Conservation (phyloP, 257 asterid genomes). For the Solanum pinnatisectum region DNA sequence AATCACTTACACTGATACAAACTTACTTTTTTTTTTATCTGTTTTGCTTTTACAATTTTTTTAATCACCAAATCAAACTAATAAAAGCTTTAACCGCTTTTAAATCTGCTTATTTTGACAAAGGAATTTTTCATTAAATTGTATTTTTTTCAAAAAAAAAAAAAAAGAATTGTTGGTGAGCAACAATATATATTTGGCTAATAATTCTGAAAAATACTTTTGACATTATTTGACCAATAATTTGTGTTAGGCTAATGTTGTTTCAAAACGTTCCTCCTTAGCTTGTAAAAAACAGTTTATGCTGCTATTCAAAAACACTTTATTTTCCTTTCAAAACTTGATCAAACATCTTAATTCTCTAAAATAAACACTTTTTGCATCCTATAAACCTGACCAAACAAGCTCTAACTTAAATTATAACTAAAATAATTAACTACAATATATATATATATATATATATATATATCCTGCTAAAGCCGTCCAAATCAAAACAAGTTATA, state of each 20-base stretch:
- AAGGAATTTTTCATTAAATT: too few species aligned
- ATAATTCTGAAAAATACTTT: not conserved
- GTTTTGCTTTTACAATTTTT: not conserved
- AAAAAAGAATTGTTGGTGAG: not conserved
- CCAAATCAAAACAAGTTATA: not conserved
- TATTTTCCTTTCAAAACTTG: rapidly evolving
- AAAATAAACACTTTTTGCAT: not conserved
- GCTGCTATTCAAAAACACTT: not conserved
- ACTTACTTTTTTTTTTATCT: not conserved
- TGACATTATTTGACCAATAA: not conserved
- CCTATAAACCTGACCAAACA: not conserved
- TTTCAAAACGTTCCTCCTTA: not conserved
- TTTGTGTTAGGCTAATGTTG: not conserved
- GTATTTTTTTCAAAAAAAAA: too few species aligned
- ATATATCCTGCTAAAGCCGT: too few species aligned
- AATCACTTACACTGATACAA: not conserved
- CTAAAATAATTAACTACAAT: not conserved
- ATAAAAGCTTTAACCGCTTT: not conserved
- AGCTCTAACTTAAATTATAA: not conserved
- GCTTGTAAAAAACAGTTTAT: not conserved
- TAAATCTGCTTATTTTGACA: too few species aligned
- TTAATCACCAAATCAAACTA: not conserved
- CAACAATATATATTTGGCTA: not conserved
- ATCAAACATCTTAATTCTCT: rapidly evolving
- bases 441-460: not conserved